These are phyloP conservation scores for Sporothrix inflata DNA, from an alignment of 2,329 filamentous ascomycete species.

Conservation along the genomic window DNA sequence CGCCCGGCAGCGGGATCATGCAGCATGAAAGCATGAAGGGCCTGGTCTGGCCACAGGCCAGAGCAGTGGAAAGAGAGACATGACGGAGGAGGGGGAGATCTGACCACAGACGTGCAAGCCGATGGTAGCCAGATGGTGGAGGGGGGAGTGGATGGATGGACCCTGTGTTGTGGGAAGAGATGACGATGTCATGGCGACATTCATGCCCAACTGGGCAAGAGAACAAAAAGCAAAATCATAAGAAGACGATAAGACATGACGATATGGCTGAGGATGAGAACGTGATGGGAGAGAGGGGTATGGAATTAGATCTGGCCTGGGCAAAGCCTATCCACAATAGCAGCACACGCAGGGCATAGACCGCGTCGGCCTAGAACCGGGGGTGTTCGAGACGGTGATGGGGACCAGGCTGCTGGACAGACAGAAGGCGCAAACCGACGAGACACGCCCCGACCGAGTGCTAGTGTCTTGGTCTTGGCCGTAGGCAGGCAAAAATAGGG, in stretches of 20 bases:
- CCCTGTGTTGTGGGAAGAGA: background rate
- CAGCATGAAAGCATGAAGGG: conserved; percentile 13
- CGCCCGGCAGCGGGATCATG: conserved; percentile 6
- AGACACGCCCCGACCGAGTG: background rate
- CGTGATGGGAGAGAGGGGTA: conserved; percentile 26
- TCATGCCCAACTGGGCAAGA: background rate
- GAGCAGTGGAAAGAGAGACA: background rate
- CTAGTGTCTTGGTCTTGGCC: conserved; percentile 1
- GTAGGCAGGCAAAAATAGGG: background rate
- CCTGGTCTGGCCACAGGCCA: background rate
- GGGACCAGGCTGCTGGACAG: background rate
- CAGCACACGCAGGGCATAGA: background rate
- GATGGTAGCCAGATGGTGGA: background rate
- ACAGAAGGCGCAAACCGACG: background rate
- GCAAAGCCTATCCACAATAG: background rate
- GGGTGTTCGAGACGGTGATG: background rate
- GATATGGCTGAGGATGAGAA: conserved; percentile 24
- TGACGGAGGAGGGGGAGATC: background rate
- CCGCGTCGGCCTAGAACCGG: conserved; percentile 1
- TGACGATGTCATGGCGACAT: conserved; percentile 16
- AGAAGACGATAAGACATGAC: conserved; percentile 12
- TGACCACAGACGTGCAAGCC: background rate
- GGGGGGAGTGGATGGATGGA: background rate
- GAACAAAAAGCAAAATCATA: background rate
- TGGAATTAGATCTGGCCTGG: background rate